Conservation (phyloP, 768 basidiomycete genomes). For the Suillus weaverae region DNA sequence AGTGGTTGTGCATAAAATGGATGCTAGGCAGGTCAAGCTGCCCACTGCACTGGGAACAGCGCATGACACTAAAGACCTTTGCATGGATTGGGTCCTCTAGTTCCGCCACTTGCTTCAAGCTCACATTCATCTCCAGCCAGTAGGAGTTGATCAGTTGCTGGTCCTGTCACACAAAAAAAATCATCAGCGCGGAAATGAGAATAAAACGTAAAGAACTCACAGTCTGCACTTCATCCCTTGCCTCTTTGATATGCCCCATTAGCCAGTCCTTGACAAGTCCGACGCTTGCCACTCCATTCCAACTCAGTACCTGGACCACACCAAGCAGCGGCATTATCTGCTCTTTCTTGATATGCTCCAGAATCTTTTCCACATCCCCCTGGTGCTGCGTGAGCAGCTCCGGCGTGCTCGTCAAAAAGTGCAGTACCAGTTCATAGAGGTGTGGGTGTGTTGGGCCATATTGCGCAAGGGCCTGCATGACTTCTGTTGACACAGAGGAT, state of each 20-base stretch:
- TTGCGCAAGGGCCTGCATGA: slow-evolving; percentile 67
- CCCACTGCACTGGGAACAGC: slow-evolving; percentile 86
- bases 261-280: slow-evolving; percentile 93
- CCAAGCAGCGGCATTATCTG: slow-evolving; percentile 87
- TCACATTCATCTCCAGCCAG: slow-evolving; percentile 76
- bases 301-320: slow-evolving; percentile 83
- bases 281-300: slow-evolving; percentile 88
- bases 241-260: slow-evolving; percentile 70
- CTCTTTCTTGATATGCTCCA: slow-evolving; percentile 79
- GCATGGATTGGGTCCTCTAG: slow-evolving; percentile 78
- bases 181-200: background rate
- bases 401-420: slow-evolving; percentile 84
- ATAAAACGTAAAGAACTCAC: slow-evolving; percentile 44
- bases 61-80: slow-evolving; percentile 89
- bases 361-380: slow-evolving; percentile 64
- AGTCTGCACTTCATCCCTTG: slow-evolving; percentile 74
- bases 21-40: slow-evolving; percentile 91
- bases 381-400: slow-evolving; percentile 72
- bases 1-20: slow-evolving; percentile 98
- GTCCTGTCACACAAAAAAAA: slow-evolving; percentile 53
- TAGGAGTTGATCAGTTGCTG: slow-evolving; percentile 86
- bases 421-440: slow-evolving; percentile 86
- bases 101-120: slow-evolving; percentile 78
- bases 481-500: slow-evolving; percentile 38
- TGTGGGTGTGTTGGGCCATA: slow-evolving; percentile 75